Base-by-base conservation (phyloP, 2,329 filamentous ascomycete species). In the Diaporthe caulivora region DNA sequence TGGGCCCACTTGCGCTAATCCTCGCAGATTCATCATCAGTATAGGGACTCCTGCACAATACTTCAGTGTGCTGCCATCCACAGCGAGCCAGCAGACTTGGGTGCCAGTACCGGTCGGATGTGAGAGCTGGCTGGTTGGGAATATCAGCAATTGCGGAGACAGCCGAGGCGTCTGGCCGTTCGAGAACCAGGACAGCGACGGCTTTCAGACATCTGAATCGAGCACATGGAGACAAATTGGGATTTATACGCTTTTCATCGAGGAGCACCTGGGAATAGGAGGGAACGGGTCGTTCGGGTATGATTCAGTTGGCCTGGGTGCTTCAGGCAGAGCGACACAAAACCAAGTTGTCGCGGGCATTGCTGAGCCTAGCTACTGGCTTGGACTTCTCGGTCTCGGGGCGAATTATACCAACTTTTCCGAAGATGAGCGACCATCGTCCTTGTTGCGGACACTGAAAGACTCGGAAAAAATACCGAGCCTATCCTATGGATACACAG, bases 351-450 rank as follows among this genome's bases (percentile, higher is more conserved):
- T 67, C 3, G 62, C 13, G 9, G 62, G 62, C 18, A 37, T 67
- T 53, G 47, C 47, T 26, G 40, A 31, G 17, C 4, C 62, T 4
- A 67, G 40, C 31, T 67, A 53, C 31, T 67, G 62, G 62, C 31
- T 67, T 26, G 62, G 62, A 26, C 26, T 31, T 11, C 62, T 67
- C 15, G 62, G 62, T 7, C 62, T 67, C 10, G 62, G 62, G n/a
- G 62, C 62, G n/a, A 67, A 67, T 13, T 67, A 67, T 17, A 67
- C 62, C 15, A 67, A 67, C n/a, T 67, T 67, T 18, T 51, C 62
- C 17, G 47, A 67, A 8, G 31, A 67, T 5, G 62, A 67, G 17
- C 49, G 31, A 67, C 62, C 62, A 6, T 53, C 31, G 3, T 67
- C 62, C n/a, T 51, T 67, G 47, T 21, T 67, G 62, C 44, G 62